A percentile compares a stretch with the other conserved stretches of the same genome.
phyloP scores from a whole-genome alignment of 2,329 filamentous ascomycete genomes.

The Chrysoporthe puriensis region DNA sequence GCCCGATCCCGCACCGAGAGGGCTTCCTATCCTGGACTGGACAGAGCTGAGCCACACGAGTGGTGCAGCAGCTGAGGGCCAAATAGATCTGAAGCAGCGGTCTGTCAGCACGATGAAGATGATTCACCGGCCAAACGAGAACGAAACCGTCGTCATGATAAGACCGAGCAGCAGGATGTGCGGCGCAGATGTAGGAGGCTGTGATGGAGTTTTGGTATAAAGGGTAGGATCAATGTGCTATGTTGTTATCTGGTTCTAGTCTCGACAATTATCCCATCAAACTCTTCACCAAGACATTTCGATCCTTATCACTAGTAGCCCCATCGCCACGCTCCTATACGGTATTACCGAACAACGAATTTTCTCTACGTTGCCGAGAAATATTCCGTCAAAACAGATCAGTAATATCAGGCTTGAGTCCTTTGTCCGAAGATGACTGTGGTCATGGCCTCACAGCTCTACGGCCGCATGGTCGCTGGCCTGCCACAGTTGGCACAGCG shows the following conservation, averaged over 20 bases:
- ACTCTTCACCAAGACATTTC: not conserved
- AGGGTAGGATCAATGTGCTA: not conserved
- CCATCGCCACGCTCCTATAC: not conserved
- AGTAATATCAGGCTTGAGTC: not conserved
- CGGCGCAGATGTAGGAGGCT: not conserved
- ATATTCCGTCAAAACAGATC: not conserved
- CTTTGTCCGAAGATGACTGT: not conserved
- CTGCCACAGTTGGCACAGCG: slow-evolving; percentile 11
- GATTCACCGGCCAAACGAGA: not conserved
- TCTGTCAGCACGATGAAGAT: not conserved
- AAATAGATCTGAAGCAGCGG: not conserved
- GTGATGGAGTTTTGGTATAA: not conserved
- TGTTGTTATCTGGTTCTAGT: not conserved
- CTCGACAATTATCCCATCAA: not conserved
- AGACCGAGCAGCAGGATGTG: not conserved
- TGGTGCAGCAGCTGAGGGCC: not conserved
- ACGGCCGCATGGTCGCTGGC: slow-evolving; percentile 16
- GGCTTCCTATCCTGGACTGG: slow-evolving; percentile 5
- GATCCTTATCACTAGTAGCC: not conserved
- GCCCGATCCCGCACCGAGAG: slow-evolving; percentile 18
- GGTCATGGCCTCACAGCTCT: slow-evolving; percentile 20
- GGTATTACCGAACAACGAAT: not conserved
- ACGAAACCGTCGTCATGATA: not conserved
- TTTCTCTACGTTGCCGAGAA: not conserved
- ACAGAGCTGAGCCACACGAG: slow-evolving; percentile 10